Evolutionary conservation across 2,329 filamentous ascomycete genomes (phyloP), one percentile per base, ranked within the genome.

Genomic region (Diaporthe sp.): DNA sequence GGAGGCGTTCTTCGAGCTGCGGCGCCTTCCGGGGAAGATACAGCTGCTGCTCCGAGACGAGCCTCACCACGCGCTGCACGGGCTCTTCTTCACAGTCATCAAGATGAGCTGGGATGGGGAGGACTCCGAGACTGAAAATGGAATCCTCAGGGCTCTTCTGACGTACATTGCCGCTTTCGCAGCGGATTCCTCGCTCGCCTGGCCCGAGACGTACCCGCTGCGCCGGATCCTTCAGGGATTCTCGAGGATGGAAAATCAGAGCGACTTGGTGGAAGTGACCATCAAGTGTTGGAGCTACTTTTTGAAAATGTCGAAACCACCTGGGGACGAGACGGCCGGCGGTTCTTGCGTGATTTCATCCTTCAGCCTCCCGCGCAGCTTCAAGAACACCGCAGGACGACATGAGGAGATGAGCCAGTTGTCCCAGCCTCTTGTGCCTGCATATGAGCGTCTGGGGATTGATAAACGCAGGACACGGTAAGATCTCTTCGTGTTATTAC

Each of bases 51-150:
- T 71, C 17, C 51, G 55, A 19, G 34, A 71, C 19, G 68, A 71
- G 37, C 68, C 68, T 8, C 68, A 58, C 5, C 68, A 71, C 53
- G 55, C 44, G 13, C 28, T 71, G 25, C 51, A 71, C 15, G 68
- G 68, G 8, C 42, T 71, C 6, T 71, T 71, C 12, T 58, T 57
- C n/a, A 17, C 68, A 1, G 34, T 58, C 19, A 58, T 71, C 37
- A 71, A 71, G 53, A 46, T 71, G 68, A 58, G 34, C 19, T 71
- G 68, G 68, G 68, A 71, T 13, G 68, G 68, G 3, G 39, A 71
- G 28, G 68, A 46, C 6, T 13, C 51, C 15, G 39, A 34, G 22
- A 13, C 51, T 2, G 55, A 46, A 7, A 71, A 71, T 7, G 51
- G 37, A 25, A 58, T 71, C 42, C 5, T 71, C 34, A 58, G 9